Evolutionary conservation across 805 yeast species (phyloP).

Genomic region (Torulaspora delbrueckii): DNA sequence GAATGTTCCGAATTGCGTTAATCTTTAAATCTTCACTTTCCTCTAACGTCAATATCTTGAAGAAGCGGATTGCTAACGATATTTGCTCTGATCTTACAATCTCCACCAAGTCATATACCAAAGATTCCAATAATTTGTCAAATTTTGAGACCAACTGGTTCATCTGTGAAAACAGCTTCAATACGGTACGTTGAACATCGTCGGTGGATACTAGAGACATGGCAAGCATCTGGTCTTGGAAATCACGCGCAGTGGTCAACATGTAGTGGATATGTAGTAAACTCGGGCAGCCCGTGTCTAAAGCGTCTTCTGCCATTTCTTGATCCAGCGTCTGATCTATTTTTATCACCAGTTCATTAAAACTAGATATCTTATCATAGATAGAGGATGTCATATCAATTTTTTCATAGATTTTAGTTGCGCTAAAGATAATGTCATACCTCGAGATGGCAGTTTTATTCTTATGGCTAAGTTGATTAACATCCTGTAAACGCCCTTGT

Average conservation of each 20-base stretch:
- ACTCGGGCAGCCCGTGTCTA: constrained; percentile 45
- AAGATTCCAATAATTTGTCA: constrained; percentile 56
- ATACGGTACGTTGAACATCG: constrained; percentile 66
- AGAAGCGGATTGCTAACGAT: constrained; percentile 62
- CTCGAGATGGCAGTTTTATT: constrained; percentile 56
- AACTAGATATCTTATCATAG: constrained; percentile 54
- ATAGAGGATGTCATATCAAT: constrained; percentile 65
- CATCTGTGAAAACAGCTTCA: constrained; percentile 36
- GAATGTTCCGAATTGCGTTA: constrained; percentile 33
- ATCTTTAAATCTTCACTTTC: constrained; percentile 68
- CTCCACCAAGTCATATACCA: constrained; percentile 69
- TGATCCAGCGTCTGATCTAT: constrained; percentile 51
- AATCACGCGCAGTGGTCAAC: constrained; percentile 67
- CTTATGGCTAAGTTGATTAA: constrained; percentile 49
- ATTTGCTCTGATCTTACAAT: constrained; percentile 63
- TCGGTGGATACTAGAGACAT: constrained; percentile 50
- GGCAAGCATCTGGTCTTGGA: constrained; percentile 66
- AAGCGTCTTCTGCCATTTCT: constrained; percentile 32
- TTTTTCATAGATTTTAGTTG: constrained; percentile 65
- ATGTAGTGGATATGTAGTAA: constrained; percentile 64
- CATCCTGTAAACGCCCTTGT: constrained; percentile 41
- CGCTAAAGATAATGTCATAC: constrained; percentile 62
- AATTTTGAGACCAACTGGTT: constrained; percentile 49
- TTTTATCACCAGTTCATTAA: constrained; percentile 46
- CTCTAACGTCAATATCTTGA: constrained; percentile 76